These are phyloP conservation scores for Gremmenia infestans DNA, from an alignment of 2,329 filamentous ascomycete species.

Conservation along the genomic window DNA sequence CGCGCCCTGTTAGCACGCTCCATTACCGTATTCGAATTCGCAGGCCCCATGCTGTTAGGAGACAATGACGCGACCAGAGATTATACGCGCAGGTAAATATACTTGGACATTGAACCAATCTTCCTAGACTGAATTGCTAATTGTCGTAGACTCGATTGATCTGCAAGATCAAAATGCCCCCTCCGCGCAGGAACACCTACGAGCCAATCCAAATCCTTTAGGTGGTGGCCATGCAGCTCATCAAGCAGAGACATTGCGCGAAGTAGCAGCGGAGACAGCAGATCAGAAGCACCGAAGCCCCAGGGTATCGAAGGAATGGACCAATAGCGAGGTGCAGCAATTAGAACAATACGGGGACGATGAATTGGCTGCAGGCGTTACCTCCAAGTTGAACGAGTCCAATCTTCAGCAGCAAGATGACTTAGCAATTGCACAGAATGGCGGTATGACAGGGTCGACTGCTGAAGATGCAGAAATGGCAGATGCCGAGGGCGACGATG, in stretches of 20 bases:
- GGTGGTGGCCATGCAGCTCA: constrained; percentile 54
- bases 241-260: constrained; percentile 78
- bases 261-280: constrained; percentile 70
- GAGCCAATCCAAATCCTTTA: constrained; percentile 46
- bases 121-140: constrained; percentile 19
- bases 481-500: constrained; percentile 65
- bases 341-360: constrained; percentile 37
- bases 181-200: constrained; percentile 76
- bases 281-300: constrained; percentile 66
- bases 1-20: constrained; percentile 6
- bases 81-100: constrained; percentile 47
- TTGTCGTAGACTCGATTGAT: constrained; percentile 77
- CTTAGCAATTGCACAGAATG: constrained; percentile 58
- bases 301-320: constrained; percentile 51
- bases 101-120: neutral
- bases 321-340: constrained; percentile 30
- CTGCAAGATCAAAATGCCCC: constrained; percentile 79
- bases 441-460: constrained; percentile 43
- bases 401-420: constrained; percentile 48
- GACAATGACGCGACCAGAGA: constrained; percentile 50
- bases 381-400: constrained; percentile 35
- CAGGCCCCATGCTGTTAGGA: constrained; percentile 17
- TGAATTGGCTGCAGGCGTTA: constrained; percentile 39
- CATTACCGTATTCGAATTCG: constrained; percentile 5
- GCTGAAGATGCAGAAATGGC: constrained; percentile 59